Evolutionary conservation across 1,139 yeast species (phyloP), one percentile per base, ranked within the genome.

Genomic region (Debaryomyces singareniensis): DNA sequence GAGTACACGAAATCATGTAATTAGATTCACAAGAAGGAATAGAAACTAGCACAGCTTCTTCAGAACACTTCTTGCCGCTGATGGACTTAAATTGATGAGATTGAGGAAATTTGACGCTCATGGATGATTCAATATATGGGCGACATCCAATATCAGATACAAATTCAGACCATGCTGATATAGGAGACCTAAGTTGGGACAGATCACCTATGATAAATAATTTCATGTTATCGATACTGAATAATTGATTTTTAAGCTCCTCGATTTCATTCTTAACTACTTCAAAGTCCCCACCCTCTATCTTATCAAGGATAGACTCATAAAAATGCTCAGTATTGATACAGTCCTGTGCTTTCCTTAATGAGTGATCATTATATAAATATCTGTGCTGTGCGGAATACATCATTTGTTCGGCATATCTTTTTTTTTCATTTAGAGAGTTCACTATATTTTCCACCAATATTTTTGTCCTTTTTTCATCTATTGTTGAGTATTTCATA

Each of bases 11-110:
- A 18, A 71, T 63, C 51, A 87, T 61, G 47, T 76, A 85, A n/a
- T 93, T 74, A 0, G 96, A 81, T 41, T 89, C 96, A 1, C 94
- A 79, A 0, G 94, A 89, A 9, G 96, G 91, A 9, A 89, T 75
- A 0, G 85, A 71, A 2, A 83, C 69, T 27, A 91, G 58, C 38
- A 60, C 68, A 0, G 95, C 94, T 27, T 68, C 65, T 4, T 62
- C 54, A 6, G 71, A 54, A 31, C 86, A 75, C 0, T 49, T 37
- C 10, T 44, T 37, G 20, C 96, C 96, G 5, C 72, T 47, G 2
- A 62, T 60, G 2, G 94, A 77, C 27, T 73, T 61, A 25, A 71
- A 71, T 13, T 71, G 60, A 29, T 59, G 58, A 2, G 85, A 61
- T 13, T 76, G 66, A 7, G 95, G 91, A 20, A 64, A 44, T 7